Conservation (phyloP, 257 asterid genomes). For the Gentiana macrophylla region DNA sequence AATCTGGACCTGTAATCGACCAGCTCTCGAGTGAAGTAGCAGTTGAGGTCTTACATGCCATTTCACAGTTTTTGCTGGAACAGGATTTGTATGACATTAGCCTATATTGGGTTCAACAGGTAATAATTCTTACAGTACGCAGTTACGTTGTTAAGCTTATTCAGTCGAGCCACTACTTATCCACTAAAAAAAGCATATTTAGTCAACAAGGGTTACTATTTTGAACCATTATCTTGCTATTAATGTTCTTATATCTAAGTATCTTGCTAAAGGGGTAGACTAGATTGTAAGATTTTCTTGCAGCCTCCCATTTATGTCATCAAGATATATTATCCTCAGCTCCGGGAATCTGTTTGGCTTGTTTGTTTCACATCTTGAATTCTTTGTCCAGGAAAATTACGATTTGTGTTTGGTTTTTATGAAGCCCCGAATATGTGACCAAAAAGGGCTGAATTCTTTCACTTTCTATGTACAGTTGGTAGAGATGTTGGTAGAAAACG, state of each 20-base stretch:
- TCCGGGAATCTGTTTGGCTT: no score
- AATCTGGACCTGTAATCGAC: constrained; percentile 81
- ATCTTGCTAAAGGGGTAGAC: no score
- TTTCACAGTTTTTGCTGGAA: constrained; percentile 70
- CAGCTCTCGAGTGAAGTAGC: constrained; percentile 80
- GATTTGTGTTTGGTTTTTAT: background rate
- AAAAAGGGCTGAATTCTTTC: background rate
- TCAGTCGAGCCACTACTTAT: background rate
- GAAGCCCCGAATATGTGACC: background rate
- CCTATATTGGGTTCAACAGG: constrained; percentile 96
- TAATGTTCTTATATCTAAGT: no score
- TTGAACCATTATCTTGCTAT: no score
- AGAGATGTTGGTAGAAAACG: constrained; percentile 66
- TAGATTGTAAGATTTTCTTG: no score
- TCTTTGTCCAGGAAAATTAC: background rate
- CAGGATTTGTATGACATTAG: constrained; percentile 63
- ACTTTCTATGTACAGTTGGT: constrained; percentile 38
- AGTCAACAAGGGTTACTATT: no score
- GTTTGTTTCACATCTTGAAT: no score
- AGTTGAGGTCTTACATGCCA: constrained; percentile 57
- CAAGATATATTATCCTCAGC: no score
- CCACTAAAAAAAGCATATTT: background rate
- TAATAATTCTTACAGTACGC: constrained; percentile 18
- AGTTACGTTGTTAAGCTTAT: no score
- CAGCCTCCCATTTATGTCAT: no score